phyloP scores from a whole-genome alignment of 331 rosid genomes.

The Acacia pycnantha region DNA sequence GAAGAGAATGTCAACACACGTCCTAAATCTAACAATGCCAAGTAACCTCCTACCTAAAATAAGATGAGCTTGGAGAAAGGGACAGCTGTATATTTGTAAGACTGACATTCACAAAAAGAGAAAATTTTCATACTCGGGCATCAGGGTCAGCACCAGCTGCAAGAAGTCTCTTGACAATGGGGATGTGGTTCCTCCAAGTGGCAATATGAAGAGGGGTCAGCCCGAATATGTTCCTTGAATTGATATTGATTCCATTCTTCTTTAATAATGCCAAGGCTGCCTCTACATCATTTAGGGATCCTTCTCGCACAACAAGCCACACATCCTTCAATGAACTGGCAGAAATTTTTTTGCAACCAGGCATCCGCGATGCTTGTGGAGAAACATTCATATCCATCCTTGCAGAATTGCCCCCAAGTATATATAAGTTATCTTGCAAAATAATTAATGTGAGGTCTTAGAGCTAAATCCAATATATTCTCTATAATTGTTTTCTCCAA shows the following conservation, averaged over 20 bases:
- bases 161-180: slow-evolving; percentile 75
- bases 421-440: slow-evolving; percentile 18
- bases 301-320: slow-evolving; percentile 71
- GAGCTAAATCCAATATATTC: slow-evolving; percentile 27
- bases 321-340: slow-evolving; percentile 53
- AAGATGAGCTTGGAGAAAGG: neutral
- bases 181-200: slow-evolving; percentile 74
- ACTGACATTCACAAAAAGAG: slow-evolving; percentile 7
- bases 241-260: slow-evolving; percentile 80
- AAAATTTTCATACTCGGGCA: slow-evolving; percentile 53
- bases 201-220: slow-evolving; percentile 94
- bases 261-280: slow-evolving; percentile 57
- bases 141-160: slow-evolving; percentile 76
- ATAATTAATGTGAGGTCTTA: slow-evolving; percentile 22
- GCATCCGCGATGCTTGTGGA: slow-evolving; percentile 50
- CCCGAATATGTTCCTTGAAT: slow-evolving; percentile 71
- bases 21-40: neutral
- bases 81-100: neutral
- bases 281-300: slow-evolving; percentile 79
- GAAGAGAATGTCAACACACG: neutral
- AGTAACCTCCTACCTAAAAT: neutral
- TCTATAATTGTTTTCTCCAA: neutral
- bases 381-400: slow-evolving; percentile 60
- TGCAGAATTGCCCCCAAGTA: slow-evolving; percentile 18
- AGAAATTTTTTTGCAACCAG: slow-evolving; percentile 46